A percentile compares a stretch with the other conserved stretches of the same genome.
Evolutionary conservation across 306 rosid species (phyloP).

Genomic region (Quercus agrifolia): DNA sequence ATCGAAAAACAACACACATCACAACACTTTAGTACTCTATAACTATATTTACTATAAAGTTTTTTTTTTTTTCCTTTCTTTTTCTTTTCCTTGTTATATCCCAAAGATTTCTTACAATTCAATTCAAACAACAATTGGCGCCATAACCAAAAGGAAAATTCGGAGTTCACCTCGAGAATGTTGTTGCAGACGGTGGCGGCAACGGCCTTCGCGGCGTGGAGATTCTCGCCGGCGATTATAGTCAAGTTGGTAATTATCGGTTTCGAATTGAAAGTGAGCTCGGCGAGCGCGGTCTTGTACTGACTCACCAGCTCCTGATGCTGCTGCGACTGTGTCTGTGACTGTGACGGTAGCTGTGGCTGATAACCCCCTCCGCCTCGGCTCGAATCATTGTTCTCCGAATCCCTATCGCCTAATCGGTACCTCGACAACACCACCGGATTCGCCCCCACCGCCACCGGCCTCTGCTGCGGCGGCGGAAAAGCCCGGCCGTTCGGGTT

Average conservation of each 20-base stretch:
- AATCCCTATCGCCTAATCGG: slow-evolving; percentile 48
- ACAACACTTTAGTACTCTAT: background rate
- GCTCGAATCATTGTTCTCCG: slow-evolving; percentile 46
- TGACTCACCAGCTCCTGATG: slow-evolving; percentile 73
- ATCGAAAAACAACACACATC: too few relatives aligned
- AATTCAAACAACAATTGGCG: slow-evolving; percentile 37
- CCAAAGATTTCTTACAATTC: slow-evolving; percentile 35
- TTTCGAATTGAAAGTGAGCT: slow-evolving; percentile 87
- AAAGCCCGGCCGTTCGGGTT: slow-evolving; percentile 51
- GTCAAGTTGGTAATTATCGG: slow-evolving; percentile 90
- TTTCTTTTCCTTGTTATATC: slow-evolving; percentile 16
- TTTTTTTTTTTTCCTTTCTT: background rate
- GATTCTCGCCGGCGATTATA: slow-evolving; percentile 81
- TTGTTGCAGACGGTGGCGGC: slow-evolving; percentile 64
- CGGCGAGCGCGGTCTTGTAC: slow-evolving; percentile 74
- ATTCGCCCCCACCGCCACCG: slow-evolving; percentile 29
- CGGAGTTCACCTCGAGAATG: slow-evolving; percentile 89
- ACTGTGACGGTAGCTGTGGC: slow-evolving; percentile 55
- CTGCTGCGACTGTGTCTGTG: slow-evolving; percentile 16
- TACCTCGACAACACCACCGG: slow-evolving; percentile 39
- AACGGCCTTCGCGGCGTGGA: slow-evolving; percentile 59
- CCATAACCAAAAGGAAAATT: slow-evolving; percentile 40
- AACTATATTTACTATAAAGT: background rate
- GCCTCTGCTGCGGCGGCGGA: slow-evolving; percentile 52
- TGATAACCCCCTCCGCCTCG: slow-evolving; percentile 64